A percentile compares a stretch with the other conserved stretches of the same genome.
These are phyloP conservation scores for Xylaria telfairii DNA, from an alignment of 495 filamentous ascomycete species.

Conservation along the genomic window DNA sequence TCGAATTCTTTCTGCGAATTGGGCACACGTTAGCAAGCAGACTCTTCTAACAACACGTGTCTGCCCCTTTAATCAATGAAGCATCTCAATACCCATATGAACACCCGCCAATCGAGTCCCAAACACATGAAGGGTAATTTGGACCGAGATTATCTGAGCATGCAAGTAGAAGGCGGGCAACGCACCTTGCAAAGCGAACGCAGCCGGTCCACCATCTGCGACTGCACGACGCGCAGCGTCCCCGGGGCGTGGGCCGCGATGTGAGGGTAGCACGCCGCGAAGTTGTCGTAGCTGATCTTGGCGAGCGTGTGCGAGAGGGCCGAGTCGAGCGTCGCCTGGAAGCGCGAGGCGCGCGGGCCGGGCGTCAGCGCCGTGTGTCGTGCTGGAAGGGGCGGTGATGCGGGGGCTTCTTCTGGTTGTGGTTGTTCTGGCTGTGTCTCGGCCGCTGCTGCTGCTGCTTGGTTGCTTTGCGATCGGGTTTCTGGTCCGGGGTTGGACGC, in stretches of 20 bases:
- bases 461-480: conserved; percentile 10
- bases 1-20: conserved; percentile 72
- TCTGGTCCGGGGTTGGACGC: neutral
- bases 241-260: conserved; percentile 72
- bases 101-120: neutral
- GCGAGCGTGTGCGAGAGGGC: conserved; percentile 73
- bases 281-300: conserved; percentile 77
- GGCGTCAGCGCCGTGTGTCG: conserved; percentile 67
- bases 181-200: conserved; percentile 62
- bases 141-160: neutral
- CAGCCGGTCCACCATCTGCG: conserved; percentile 70
- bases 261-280: conserved; percentile 88
- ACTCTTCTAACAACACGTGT: too few species aligned
- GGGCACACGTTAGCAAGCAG: conserved; percentile 22
- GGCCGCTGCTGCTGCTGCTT: conserved; percentile 14
- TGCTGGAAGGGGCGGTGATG: conserved; percentile 57
- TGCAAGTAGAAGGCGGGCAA: conserved; percentile 18
- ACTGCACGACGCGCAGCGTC: conserved; percentile 69
- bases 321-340: conserved; percentile 72
- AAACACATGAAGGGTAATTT: neutral
- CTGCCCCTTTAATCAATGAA: too few species aligned
- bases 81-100: too few species aligned
- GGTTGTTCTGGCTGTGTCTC: conserved; percentile 14
- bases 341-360: conserved; percentile 74
- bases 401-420: conserved; percentile 21